phyloP scores from a whole-genome alignment of 768 basidiomycete species.

The Boletus speciosus region DNA sequence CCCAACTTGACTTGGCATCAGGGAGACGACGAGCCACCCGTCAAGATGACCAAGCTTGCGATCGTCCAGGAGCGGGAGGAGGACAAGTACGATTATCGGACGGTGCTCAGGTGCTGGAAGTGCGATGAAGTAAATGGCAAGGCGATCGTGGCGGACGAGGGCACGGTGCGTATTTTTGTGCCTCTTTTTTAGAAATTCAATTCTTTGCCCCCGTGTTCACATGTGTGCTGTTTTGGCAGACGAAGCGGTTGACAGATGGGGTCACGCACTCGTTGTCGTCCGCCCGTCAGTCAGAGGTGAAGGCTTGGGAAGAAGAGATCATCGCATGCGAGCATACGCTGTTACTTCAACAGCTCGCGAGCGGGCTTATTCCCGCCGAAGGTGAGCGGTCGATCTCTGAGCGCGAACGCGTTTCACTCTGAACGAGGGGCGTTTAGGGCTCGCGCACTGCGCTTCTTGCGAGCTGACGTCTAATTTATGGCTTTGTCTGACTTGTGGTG shows the following conservation, averaged over 20 bases:
- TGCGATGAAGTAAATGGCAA: slow-evolving; percentile 54
- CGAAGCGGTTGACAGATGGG: slow-evolving; percentile 55
- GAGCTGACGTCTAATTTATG: slow-evolving; percentile 89
- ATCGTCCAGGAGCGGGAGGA: slow-evolving; percentile 85
- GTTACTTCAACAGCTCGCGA: slow-evolving; percentile 44
- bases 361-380: slow-evolving; percentile 25
- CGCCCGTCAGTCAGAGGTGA: slow-evolving; percentile 88
- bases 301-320: slow-evolving; percentile 98
- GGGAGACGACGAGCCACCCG: slow-evolving; percentile 78
- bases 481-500: slow-evolving; percentile 91
- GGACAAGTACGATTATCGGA: slow-evolving; percentile 75
- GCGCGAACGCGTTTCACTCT: background rate
- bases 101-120: slow-evolving; percentile 70
- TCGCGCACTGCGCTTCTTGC: slow-evolving; percentile 80
- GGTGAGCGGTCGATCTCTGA: slow-evolving; percentile 9
- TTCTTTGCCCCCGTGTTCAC: background rate
- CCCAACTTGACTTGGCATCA: slow-evolving; percentile 26
- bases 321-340: slow-evolving; percentile 78
- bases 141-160: slow-evolving; percentile 38
- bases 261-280: slow-evolving; percentile 84
- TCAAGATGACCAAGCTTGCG: slow-evolving; percentile 86
- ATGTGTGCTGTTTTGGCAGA: slow-evolving; percentile 29
- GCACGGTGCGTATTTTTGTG: slow-evolving; percentile 28
- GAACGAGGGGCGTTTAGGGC: slow-evolving; percentile 41
- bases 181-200: too few relatives aligned